A percentile compares a stretch with the other conserved stretches of the same genome.
Conservation (phyloP, 1,284 basidiomycete species). For the Naganishia sp. region DNA sequence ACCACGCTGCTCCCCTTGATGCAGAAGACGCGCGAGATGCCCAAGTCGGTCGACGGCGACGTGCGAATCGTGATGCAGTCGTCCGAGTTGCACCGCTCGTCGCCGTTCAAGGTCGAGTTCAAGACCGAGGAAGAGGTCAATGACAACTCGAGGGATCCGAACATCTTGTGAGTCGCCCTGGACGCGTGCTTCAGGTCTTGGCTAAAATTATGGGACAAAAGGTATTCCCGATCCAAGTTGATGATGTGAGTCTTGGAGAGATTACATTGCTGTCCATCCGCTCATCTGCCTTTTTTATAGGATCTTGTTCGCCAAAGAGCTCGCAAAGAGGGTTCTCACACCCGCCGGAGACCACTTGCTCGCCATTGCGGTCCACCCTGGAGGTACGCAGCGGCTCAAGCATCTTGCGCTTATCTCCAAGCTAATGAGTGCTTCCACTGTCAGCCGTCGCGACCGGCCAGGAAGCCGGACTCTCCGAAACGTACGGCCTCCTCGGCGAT, state of each 20-base stretch:
- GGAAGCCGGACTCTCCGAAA: conserved; percentile 44
- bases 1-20: conserved; percentile 44
- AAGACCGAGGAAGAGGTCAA: conserved; percentile 45
- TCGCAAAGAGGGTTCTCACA: conserved; percentile 41
- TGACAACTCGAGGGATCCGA: conserved; percentile 38
- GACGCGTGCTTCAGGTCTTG: background rate
- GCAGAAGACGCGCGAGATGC: conserved; percentile 40
- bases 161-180: conserved; percentile 33
- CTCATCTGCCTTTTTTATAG: conserved; percentile 31
- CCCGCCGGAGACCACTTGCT: conserved; percentile 39
- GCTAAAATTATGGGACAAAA: too few relatives aligned
- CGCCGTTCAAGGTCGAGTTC: conserved; percentile 42
- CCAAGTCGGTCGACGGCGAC: conserved; percentile 30
- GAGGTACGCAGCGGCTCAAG: conserved; percentile 31
- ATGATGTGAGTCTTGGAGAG: conserved; percentile 39
- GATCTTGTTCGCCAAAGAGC: conserved; percentile 45
- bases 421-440: background rate
- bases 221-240: conserved; percentile 44
- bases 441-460: conserved; percentile 39
- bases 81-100: conserved; percentile 45
- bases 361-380: conserved; percentile 46
- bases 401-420: background rate
- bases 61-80: conserved; percentile 43
- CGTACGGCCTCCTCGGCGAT: conserved; percentile 44
- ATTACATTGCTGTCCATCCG: background rate